Base-by-base conservation (phyloP, 2,329 filamentous ascomycete genomes). In the Claviceps pazoutovae region DNA sequence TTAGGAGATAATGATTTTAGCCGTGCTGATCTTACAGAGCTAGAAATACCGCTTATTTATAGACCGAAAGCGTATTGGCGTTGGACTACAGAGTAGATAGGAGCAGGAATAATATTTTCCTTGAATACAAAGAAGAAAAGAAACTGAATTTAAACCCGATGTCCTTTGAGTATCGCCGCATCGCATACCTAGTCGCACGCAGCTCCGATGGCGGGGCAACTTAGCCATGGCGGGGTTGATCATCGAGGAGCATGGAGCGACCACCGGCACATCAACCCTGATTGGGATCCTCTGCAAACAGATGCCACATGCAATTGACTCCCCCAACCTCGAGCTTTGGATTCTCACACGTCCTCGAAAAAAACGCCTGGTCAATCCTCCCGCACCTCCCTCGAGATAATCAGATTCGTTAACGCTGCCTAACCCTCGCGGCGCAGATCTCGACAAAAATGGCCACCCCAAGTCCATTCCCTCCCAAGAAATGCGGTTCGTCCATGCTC, bases 391-490 rank as follows among this genome's bases (percentile, higher is more conserved):
- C 30, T 34, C 9, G 9, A 34, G 30, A 9, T 34, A 11, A 34
- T 9, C 30, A 11, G 9, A 34, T 34, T 34, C 30, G 30, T 34
- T 11, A 4, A 34, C 30, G 30, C 26, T 30, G 26, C 26, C 26
- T 30, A 30, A 30, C 26, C 8, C 26, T 30, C 26, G 26, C 26
- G 26, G 26, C 8, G 26, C 9, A 34, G 30, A 34, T 34, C 30
- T 34, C 30, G 17, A 19, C 13, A 52, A 51, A 19, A 9, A 67
- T 67, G 64, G 56, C 60, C n/a, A 56, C 69, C 57, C 68, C 72
- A 67, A 56, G 69, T 58, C 68, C 72, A 67, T 75, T 76, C 56
- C 74, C 76, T 47, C 68, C 70, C 54, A 80, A 79, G 71, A 80
- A 79, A 66, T 78, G 75, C 70, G 76, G 75, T 78, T 71, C 53